Base-by-base conservation (phyloP, 1,139 yeast genomes). In the Kodamaea fungicola region DNA sequence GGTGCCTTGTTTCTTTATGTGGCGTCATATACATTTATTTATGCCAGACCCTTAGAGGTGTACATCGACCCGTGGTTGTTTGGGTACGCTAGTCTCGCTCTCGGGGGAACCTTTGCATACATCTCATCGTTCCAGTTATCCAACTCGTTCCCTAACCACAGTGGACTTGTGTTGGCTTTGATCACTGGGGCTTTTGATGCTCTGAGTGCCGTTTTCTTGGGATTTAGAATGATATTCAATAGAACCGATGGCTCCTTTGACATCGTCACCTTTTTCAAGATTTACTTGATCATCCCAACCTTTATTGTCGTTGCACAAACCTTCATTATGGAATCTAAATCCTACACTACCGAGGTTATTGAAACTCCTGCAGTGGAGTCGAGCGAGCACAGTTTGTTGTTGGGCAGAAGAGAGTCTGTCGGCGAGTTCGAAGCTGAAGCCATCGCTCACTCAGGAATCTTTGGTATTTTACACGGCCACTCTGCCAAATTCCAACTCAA, bases 171-270 rank as follows among this genome's bases (percentile, higher is more conserved):
- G 22, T 59, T 70, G 46, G 75, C 75, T 4, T 52, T 70, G 32
- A 51, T 70, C 32, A 68, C 74, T 0, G 76, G 76, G 3, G 75
- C 75, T 0, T 70, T 70, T 45, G 75, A 70, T 51, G 67, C 74
- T 7, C 67, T 74, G 1, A 63, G 71, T n/a, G 75, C 74, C 0
- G 60, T 70, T 19, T 69, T 70, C 46, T 62, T 70, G 50, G 37
- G 67, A 28, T 70, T 67, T 49, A 56, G 61, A 34, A 44, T 63
- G 19, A 39, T 59, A 28, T 70, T 66, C 50, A 52, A 49, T 35
- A 51, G 42, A 24, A 47, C 61, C 12, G 31, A 38, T n/a, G 65
- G 64, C 0, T 28, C 45, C 1, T 64, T 70, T 43, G 52, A 64
- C 8, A 47, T 70, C 38, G 56, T 51, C 28, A 47, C 45, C 12